These are phyloP conservation scores for Backusella mclennaniae DNA, from an alignment of 192 early-diverging fungal genomes.

Conservation along the genomic window DNA sequence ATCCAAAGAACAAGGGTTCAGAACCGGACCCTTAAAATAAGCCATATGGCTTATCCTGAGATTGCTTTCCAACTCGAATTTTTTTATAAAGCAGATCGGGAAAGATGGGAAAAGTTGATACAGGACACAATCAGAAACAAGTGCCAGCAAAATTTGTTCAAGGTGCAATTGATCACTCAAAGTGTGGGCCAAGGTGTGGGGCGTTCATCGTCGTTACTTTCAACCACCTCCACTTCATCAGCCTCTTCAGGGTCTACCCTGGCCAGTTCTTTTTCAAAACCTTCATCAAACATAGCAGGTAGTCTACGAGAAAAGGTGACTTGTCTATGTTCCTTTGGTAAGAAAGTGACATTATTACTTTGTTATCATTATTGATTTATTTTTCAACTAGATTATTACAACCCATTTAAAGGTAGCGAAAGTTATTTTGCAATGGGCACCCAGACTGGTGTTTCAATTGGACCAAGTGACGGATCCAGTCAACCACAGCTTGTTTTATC, in stretches of 20 bases:
- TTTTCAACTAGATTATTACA: background rate
- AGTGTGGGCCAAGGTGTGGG: background rate
- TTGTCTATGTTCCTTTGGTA: background rate
- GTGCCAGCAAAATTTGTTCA: background rate
- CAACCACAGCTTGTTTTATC: background rate
- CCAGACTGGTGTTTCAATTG: background rate
- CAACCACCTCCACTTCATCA: background rate
- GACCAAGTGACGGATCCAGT: background rate
- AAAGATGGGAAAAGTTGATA: background rate
- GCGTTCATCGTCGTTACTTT: background rate
- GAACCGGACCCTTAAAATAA: background rate
- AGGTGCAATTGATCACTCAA: background rate
- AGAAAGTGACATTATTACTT: too few species aligned
- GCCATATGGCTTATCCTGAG: background rate
- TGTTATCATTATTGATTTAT: background rate
- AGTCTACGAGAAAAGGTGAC: background rate
- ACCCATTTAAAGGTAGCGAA: background rate
- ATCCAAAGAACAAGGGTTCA: background rate
- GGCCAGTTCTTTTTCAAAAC: background rate
- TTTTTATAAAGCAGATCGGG: background rate
- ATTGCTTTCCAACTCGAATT: background rate
- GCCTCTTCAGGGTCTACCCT: background rate
- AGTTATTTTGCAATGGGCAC: background rate
- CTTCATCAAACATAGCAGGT: background rate
- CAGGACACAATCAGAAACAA: background rate